These are phyloP conservation scores for Diaporthe sp. DNA, from an alignment of 2,329 filamentous ascomycete species.

Conservation along the genomic window DNA sequence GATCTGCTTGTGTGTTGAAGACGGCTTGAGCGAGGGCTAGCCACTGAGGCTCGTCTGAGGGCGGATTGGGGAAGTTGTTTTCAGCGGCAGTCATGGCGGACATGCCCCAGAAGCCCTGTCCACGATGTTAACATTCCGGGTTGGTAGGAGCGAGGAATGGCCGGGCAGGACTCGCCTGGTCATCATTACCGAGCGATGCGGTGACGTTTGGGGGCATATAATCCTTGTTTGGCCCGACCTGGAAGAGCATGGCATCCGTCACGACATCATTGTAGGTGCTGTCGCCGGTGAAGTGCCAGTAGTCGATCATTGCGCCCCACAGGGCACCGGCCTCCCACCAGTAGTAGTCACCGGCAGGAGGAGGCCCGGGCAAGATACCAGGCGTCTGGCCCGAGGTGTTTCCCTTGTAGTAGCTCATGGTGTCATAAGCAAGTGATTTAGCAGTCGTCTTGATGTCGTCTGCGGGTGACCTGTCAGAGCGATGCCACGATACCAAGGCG, in stretches of 20 bases:
- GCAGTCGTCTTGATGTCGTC: conserved; percentile 62
- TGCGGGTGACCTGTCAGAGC: conserved; percentile 44
- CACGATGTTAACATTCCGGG: neutral
- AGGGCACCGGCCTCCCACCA: conserved; percentile 82
- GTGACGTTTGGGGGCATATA: conserved; percentile 85
- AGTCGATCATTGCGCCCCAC: conserved; percentile 78
- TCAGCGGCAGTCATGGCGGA: conserved; percentile 80
- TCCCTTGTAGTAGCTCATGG: conserved; percentile 65
- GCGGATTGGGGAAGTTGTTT: conserved; percentile 74
- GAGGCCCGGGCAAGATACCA: conserved; percentile 70
- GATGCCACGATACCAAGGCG: conserved; percentile 17
- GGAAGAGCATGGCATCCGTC: conserved; percentile 70
- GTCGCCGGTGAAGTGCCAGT: conserved; percentile 78
- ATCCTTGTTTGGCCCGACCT: conserved; percentile 79
- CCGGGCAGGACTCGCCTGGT: conserved; percentile 62
- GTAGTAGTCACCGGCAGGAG: conserved; percentile 71
- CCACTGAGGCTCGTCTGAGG: conserved; percentile 71
- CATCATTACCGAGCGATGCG: conserved; percentile 78
- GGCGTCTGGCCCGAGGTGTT: conserved; percentile 61
- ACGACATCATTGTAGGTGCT: conserved; percentile 71
- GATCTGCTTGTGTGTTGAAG: conserved; percentile 81
- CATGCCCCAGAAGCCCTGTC: conserved; percentile 78
- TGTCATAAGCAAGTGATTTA: conserved; percentile 62
- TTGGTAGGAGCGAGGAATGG: neutral
- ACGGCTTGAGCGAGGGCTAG: conserved; percentile 82